A percentile compares a stretch with the other conserved stretches of the same genome.
Evolutionary conservation across 805 yeast species (phyloP).

Genomic region (Spathaspora arborariae): DNA sequence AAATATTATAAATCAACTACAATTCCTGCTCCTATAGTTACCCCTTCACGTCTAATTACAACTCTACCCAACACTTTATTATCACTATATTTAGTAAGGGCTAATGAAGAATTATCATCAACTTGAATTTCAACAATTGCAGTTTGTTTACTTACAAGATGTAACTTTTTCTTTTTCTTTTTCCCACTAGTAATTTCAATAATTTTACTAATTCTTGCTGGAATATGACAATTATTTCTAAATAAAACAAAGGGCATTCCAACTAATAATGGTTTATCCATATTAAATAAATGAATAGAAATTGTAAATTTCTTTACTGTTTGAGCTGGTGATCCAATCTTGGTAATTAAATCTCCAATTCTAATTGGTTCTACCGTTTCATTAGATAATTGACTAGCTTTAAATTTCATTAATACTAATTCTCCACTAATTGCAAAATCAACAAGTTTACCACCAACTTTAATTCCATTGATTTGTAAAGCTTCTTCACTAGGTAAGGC

Average conservation of each 20-base stretch:
- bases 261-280: constrained; percentile 67
- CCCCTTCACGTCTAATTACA: constrained; percentile 66
- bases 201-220: constrained; percentile 59
- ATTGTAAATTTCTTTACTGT: constrained; percentile 27
- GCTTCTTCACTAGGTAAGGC: constrained; percentile 50
- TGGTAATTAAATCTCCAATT: constrained; percentile 53
- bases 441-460: constrained; percentile 35
- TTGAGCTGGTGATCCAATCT: constrained; percentile 19
- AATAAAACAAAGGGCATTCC: constrained; percentile 79
- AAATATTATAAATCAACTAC: constrained; percentile 32
- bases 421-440: constrained; percentile 63
- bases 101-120: constrained; percentile 44
- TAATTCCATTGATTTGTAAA: constrained; percentile 40
- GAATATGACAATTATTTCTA: constrained; percentile 68
- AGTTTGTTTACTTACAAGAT: constrained; percentile 54
- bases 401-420: constrained; percentile 43
- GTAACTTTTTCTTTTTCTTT: constrained; percentile 42
- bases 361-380: constrained; percentile 53
- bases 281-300: constrained; percentile 31
- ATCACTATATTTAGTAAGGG: constrained; percentile 47
- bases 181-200: constrained; percentile 20
- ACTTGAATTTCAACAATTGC: constrained; percentile 58
- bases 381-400: constrained; percentile 44
- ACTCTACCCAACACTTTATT: constrained; percentile 58
- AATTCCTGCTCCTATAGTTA: constrained; percentile 64